Base-by-base conservation (phyloP, 306 rosid genomes). In the Sesbania bispinosa region DNA sequence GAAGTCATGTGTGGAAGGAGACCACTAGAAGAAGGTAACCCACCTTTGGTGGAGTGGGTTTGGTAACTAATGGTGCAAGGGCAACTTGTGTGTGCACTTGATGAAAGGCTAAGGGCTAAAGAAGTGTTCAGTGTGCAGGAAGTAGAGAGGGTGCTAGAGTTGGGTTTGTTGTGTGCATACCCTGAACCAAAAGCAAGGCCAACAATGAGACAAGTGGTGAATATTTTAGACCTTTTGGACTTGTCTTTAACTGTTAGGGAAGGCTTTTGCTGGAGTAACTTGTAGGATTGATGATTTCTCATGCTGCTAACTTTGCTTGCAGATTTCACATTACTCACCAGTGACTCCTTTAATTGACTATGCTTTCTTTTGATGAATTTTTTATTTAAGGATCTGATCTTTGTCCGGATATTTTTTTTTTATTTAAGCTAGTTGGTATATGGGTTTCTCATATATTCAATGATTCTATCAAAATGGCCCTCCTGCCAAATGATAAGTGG, bases 1-100 rank as follows among this genome's bases (percentile, higher is more conserved):
- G 97, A 91, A 69, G 90, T 87, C 9, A 74, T 91, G 79, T 86
- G 97, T 68, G 97, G 97, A 53, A 83, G 92, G 70, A 86, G 96
- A 47, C 97, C 97, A 18, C 35, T 87, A 29, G 96, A 85, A 70
- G 87, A 78, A 67, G 89, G 90, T 23, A 91, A 78, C 71, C 71
- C 77, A 18, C 77, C 78, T 1, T 75, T 91, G n/a, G n/a, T n/a
- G n/a, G n/a, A n/a, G n/a, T n/a, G n/a, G n/a, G n/a, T n/a, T n/a
- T n/a, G n/a, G n/a, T 42, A 54, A 62, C 52, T 85, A 39, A 87
- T 62, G 81, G 67, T 16, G 2, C 43, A 85, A 55, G 96, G 90
- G 38, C 58, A 85, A 18, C 2, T 91, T 27, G 11, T 41, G 10
- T 29, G 36, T 57, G 87, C 83, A 3, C 36, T 91, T 51, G 97